Evolutionary conservation across 345 rosid genomes (phyloP), one percentile per base, ranked within the genome.

Genomic region (Fremontodendron californicum): DNA sequence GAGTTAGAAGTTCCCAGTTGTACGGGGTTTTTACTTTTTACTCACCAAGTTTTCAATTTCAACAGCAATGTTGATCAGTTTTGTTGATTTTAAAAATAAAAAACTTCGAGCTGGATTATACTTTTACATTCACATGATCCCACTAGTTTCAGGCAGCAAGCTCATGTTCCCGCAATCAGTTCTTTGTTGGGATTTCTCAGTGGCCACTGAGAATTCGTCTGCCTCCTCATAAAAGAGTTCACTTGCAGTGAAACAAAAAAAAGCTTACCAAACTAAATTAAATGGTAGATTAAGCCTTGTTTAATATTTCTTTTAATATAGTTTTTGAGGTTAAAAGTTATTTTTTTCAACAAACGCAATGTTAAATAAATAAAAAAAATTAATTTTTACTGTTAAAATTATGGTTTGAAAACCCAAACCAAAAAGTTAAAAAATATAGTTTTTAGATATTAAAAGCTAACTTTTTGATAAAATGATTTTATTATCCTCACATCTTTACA

Each of bases 111-210:
- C 79, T 49, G 37, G 49, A 63, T 58, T 42, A 49, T 46, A 54
- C 71, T 39, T 55, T 12, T 25, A 11, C 52, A 37, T n/a, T 29
- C 33, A 67, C 27, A 29, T 81, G 81, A 29, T n/a, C 85, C 84
- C 79, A 72, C 73, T n/a, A n/a, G n/a, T 8, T 42, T 19, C 73
- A 74, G 77, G 79, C n/a, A n/a, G n/a, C n/a, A n/a, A 52, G 21
- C 55, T 67, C 86, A 81, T 79, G 86, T 83, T 85, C 80, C 75
- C 23, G 27, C 67, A 75, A 71, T 55, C 83, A 81, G 82, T 37
- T 69, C 48, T 73, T 62, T 85, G 83, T 76, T 78, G 84, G 79
- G 72, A 73, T 74, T 85, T 79, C 78, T 71, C 78, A 77, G 57
- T 68, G 77, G 72, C 76, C 81, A 76, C 82, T 29, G 9, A 29